Evolutionary conservation across 768 basidiomycete genomes (phyloP).

Genomic region (Exsudoporus frostii): DNA sequence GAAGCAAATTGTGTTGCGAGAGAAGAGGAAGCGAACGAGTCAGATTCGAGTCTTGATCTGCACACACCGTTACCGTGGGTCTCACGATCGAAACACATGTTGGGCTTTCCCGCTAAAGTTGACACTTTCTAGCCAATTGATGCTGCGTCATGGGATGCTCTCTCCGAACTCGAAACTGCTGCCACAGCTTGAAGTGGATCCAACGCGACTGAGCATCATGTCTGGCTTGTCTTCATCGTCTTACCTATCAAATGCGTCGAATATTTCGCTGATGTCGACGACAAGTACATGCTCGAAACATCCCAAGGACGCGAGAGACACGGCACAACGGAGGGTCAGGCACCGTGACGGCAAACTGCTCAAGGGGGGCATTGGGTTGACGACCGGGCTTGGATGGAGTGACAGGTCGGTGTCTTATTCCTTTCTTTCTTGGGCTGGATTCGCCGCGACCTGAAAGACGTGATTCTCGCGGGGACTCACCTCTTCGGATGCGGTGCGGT

Average conservation of each 20-base stretch:
- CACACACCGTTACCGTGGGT: conserved; percentile 70
- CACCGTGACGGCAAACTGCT: conserved; percentile 61
- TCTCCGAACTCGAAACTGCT: conserved; percentile 65
- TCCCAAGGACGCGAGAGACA: conserved; percentile 55
- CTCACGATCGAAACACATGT: conserved; percentile 2
- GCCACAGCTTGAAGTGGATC: conserved; percentile 24
- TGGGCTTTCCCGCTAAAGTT: not conserved
- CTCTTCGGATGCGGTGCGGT: not conserved
- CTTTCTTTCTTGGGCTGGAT: not conserved
- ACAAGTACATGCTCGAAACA: conserved; percentile 27
- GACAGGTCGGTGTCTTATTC: conserved; percentile 48
- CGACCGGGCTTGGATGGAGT: conserved; percentile 73
- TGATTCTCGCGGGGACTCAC: conserved; percentile 1
- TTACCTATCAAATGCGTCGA: conserved; percentile 26
- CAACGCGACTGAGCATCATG: conserved; percentile 25
- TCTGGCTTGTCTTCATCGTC: conserved; percentile 25
- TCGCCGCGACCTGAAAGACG: not conserved
- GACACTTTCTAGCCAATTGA: conserved; percentile 46
- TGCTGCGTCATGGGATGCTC: conserved; percentile 64
- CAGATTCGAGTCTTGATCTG: conserved; percentile 63
- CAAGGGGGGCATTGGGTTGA: conserved; percentile 62
- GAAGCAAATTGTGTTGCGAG: not conserved
- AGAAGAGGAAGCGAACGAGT: conserved; percentile 40
- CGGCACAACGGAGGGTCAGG: conserved; percentile 49
- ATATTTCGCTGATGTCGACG: conserved; percentile 23